These are phyloP conservation scores for Erythrophleum fordii DNA, from an alignment of 306 rosid genomes.

Conservation along the genomic window DNA sequence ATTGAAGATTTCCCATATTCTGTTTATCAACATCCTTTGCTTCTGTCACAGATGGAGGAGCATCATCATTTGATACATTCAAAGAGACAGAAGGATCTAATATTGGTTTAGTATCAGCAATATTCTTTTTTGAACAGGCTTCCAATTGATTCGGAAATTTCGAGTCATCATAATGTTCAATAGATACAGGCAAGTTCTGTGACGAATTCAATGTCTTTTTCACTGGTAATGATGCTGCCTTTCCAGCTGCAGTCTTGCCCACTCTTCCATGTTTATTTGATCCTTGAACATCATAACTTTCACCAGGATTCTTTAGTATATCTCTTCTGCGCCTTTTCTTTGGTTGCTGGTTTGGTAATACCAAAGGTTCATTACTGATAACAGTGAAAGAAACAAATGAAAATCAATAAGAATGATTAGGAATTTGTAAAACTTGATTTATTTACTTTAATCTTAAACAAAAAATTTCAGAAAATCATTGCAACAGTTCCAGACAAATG, in stretches of 20 bases:
- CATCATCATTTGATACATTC: constrained; percentile 65
- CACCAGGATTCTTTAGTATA: constrained; percentile 64
- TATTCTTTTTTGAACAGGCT: constrained; percentile 62
- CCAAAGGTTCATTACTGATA: constrained; percentile 64
- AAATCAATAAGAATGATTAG: constrained; percentile 31
- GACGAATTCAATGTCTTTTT: constrained; percentile 57
- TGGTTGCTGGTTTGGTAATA: constrained; percentile 82
- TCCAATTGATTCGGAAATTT: constrained; percentile 61
- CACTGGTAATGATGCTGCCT: constrained; percentile 54
- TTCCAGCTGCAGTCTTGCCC: constrained; percentile 66
- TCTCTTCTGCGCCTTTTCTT: constrained; percentile 96
- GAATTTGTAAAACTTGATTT: constrained; percentile 17
- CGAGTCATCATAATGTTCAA: constrained; percentile 54
- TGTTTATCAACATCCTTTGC: constrained; percentile 69
- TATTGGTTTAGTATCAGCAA: constrained; percentile 56
- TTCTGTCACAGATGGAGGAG: constrained; percentile 51
- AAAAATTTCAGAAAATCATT: constrained; percentile 23
- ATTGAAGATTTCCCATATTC: constrained; percentile 59
- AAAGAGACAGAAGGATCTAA: constrained; percentile 60
- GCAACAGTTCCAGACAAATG: constrained; percentile 13
- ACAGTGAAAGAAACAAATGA: constrained; percentile 26
- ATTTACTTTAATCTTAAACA: constrained; percentile 25
- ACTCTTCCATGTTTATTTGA: constrained; percentile 68
- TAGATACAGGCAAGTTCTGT: constrained; percentile 53
- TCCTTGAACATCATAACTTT: constrained; percentile 54